Evolutionary conservation across 768 basidiomycete species (phyloP), one percentile per base, ranked within the genome.

Genomic region (Mycena alexandri): DNA sequence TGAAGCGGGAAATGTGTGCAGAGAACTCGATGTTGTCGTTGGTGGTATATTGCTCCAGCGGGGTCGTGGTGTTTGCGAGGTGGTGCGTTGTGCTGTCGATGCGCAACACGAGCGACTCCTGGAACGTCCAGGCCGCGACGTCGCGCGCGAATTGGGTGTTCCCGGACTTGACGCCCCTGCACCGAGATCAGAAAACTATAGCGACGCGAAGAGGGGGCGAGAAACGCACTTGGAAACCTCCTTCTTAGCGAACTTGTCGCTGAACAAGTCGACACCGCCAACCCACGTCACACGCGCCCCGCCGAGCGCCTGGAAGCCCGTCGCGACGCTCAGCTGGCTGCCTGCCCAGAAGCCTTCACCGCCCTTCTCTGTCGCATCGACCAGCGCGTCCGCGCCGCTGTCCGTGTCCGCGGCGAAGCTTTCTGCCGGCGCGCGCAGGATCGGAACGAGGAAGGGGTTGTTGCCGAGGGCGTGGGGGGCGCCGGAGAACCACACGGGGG

Each of bases 91-190:
- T 87, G 50, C 78, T 82, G 68, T 94, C 91, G 63, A 98, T 90
- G 25, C 94, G 90, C 54, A 97, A 83, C 2, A 93, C 93, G 14
- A 89, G 84, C 2, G 86, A 85, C 77, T 98, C 93, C 72, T 95
- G 93, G 90, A 99, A 97, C 0, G 91, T 88, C 97, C 97, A 99
- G 7, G 88, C 86, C 5, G 90, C 86, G 47, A 99, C 78, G 69
- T 97, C 95, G 54, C 83, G 80, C 3, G 83, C 86, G 67, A 98
- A 91, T 62, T 87, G 87, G 9, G 82, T 80, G 76, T 99, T 99
- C 19, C 93, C 94, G 2, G 91, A 88, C 58, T 85, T 81, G 21
- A 83, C 80, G 11, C 89, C 89, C 48, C 90, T 90, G 69, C 24
- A 42, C 65, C 21, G 36, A 24, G 34, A 48, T 48, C 43, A 38